Evolutionary conservation across 2,329 filamentous ascomycete species (phyloP).

Genomic region (Calonectria ilicicola): DNA sequence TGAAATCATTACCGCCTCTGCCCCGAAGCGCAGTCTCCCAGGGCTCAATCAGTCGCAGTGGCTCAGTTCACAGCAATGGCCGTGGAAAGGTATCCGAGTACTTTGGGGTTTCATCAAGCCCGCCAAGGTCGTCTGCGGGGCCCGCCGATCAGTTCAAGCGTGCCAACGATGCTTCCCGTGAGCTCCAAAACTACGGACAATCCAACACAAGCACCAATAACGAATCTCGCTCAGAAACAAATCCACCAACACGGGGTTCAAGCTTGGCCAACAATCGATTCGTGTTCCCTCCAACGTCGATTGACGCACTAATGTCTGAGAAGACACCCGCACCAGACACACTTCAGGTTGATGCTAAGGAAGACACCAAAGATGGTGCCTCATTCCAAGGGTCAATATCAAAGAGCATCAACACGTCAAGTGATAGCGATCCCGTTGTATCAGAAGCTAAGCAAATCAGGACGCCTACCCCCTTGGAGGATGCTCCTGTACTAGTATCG

Average conservation of each 20-base stretch:
- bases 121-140: slow-evolving; percentile 29
- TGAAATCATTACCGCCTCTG: not conserved
- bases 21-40: slow-evolving; percentile 2
- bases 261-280: slow-evolving; percentile 41
- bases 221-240: slow-evolving; percentile 10
- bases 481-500: slow-evolving; percentile 27
- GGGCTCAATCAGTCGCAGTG: slow-evolving; percentile 7
- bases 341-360: slow-evolving; percentile 15
- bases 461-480: slow-evolving; percentile 21
- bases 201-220: not conserved
- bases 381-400: slow-evolving; percentile 29
- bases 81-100: slow-evolving; percentile 34
- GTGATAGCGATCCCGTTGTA: slow-evolving; percentile 31
- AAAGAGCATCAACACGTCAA: slow-evolving; percentile 35
- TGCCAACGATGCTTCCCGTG: slow-evolving; percentile 33
- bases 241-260: slow-evolving; percentile 39
- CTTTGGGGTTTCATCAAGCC: slow-evolving; percentile 37
- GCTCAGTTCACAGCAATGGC: slow-evolving; percentile 26
- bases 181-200: slow-evolving; percentile 25
- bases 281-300: slow-evolving; percentile 37
- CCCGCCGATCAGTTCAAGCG: slow-evolving; percentile 37
- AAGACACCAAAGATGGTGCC: slow-evolving; percentile 22
- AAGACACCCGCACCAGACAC: not conserved
- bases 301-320: slow-evolving; percentile 44
- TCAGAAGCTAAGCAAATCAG: slow-evolving; percentile 26